A percentile compares a stretch with the other conserved stretches of the same genome.
These are phyloP conservation scores for Camelina sativa DNA, from an alignment of 345 rosid genomes.

Conservation along the genomic window DNA sequence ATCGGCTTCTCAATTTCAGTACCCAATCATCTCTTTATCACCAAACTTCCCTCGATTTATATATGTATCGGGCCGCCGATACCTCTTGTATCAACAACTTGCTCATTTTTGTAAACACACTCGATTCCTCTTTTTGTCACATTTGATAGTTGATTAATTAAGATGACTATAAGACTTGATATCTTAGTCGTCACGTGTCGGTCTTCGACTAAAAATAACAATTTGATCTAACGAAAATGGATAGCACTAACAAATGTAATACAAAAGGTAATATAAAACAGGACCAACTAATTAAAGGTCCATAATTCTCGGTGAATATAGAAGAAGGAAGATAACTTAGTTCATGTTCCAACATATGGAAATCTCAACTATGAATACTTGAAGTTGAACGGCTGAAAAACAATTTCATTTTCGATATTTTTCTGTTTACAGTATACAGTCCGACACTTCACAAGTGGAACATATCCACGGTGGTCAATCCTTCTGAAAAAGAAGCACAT, in stretches of 20 bases:
- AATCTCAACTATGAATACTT: background rate
- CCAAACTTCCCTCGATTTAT: slow-evolving; percentile 38
- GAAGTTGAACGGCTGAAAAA: background rate
- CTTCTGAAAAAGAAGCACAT: slow-evolving; percentile 17
- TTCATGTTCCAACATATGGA: background rate
- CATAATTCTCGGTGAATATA: background rate
- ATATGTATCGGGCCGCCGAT: background rate
- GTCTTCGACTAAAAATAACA: slow-evolving; percentile 2
- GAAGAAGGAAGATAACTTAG: background rate
- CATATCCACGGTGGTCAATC: background rate
- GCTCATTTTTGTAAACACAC: slow-evolving; percentile 4
- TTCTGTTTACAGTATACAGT: background rate
- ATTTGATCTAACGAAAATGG: slow-evolving; percentile 1
- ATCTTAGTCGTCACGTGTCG: background rate
- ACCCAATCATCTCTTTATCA: slow-evolving; percentile 34
- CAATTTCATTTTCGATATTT: background rate
- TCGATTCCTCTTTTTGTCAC: slow-evolving; percentile 3
- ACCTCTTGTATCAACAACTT: slow-evolving; percentile 17
- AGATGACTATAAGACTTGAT: slow-evolving; percentile 12
- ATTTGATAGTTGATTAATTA: slow-evolving; percentile 7
- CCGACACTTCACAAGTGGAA: slow-evolving; percentile 18
- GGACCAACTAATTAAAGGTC: background rate
- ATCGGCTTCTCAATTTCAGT: background rate
- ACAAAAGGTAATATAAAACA: background rate
- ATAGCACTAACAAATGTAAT: slow-evolving; percentile 6